Evolutionary conservation across 73 alveolate genomes (phyloP).

Genomic region (Paramecium sexaurelia): DNA sequence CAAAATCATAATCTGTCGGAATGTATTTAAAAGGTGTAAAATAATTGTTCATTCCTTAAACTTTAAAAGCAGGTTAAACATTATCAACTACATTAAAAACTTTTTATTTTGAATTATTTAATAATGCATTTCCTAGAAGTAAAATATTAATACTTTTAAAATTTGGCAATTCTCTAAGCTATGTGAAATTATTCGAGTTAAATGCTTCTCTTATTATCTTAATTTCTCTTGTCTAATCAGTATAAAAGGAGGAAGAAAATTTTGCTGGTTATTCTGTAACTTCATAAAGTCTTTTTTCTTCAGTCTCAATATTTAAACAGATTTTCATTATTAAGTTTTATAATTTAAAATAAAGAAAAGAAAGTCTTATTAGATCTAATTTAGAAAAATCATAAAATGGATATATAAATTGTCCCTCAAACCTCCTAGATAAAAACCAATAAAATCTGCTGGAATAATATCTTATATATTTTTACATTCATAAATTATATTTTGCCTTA

Average conservation of each 20-base stretch:
- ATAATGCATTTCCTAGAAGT: slow-evolving; percentile 17
- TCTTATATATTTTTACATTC: too few species aligned
- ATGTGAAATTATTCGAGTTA: slow-evolving; percentile 22
- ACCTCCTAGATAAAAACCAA: too few species aligned
- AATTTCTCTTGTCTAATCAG: slow-evolving; percentile 26
- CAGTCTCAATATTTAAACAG: neutral
- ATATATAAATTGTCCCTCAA: too few species aligned
- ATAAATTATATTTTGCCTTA: too few species aligned
- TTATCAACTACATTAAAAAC: neutral
- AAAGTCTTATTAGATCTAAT: too few species aligned
- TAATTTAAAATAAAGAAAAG: too few species aligned
- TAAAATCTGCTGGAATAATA: too few species aligned
- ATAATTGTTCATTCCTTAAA: neutral
- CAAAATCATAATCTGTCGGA: slow-evolving; percentile 47
- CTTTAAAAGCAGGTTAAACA: neutral
- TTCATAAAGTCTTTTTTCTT: slow-evolving; percentile 16
- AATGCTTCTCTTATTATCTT: slow-evolving; percentile 43
- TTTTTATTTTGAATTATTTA: slow-evolving; percentile 23
- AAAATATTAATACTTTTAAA: neutral
- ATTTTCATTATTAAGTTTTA: too few species aligned
- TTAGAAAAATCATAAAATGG: too few species aligned
- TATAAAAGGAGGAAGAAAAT: slow-evolving; percentile 49
- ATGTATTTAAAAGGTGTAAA: neutral
- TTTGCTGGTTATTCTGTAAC: slow-evolving; percentile 44
- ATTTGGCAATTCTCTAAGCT: slow-evolving; percentile 49